These are phyloP conservation scores for Yarrowia galli DNA, from an alignment of 1,139 yeast species.

Conservation along the genomic window DNA sequence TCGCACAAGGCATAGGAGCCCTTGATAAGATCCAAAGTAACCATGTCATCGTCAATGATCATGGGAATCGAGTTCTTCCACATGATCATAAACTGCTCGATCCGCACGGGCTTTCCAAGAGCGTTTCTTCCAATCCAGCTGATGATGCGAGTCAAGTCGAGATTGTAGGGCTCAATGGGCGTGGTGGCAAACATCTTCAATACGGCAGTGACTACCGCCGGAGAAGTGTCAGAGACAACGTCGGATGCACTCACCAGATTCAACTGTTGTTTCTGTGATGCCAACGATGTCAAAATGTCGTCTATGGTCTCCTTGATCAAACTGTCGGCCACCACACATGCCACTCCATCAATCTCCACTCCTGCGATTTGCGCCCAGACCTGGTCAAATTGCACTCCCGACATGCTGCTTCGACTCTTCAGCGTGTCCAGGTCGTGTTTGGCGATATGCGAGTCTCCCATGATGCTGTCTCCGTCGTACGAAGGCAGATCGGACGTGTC, in stretches of 20 bases:
- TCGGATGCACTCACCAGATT: slow-evolving; percentile 3
- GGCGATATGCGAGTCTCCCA: slow-evolving; percentile 2
- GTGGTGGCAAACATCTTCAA: slow-evolving; percentile 38
- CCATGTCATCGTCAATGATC: slow-evolving; percentile 66
- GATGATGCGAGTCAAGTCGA: slow-evolving; percentile 57
- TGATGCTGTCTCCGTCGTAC: slow-evolving; percentile 7
- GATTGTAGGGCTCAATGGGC: slow-evolving; percentile 46
- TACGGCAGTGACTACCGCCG: neutral
- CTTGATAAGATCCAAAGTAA: slow-evolving; percentile 68
- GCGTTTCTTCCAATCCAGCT: slow-evolving; percentile 68
- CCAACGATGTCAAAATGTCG: slow-evolving; percentile 59
- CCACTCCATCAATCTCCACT: slow-evolving; percentile 56
- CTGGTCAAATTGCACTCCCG: slow-evolving; percentile 60
- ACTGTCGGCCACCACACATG: slow-evolving; percentile 53
- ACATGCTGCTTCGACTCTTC: slow-evolving; percentile 53
- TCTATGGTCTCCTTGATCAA: slow-evolving; percentile 54
- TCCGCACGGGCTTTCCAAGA: slow-evolving; percentile 50
- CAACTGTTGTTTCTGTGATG: slow-evolving; percentile 55
- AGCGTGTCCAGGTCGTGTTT: slow-evolving; percentile 4
- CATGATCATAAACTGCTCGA: slow-evolving; percentile 41
- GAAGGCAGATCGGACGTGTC: slow-evolving; percentile 12
- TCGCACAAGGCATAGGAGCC: slow-evolving; percentile 61
- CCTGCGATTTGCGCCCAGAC: slow-evolving; percentile 68
- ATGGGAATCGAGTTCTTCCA: slow-evolving; percentile 47
- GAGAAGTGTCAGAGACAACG: neutral